Conservation (phyloP, 371 early-diverging fungal genomes). For the Mortierella sp. region DNA sequence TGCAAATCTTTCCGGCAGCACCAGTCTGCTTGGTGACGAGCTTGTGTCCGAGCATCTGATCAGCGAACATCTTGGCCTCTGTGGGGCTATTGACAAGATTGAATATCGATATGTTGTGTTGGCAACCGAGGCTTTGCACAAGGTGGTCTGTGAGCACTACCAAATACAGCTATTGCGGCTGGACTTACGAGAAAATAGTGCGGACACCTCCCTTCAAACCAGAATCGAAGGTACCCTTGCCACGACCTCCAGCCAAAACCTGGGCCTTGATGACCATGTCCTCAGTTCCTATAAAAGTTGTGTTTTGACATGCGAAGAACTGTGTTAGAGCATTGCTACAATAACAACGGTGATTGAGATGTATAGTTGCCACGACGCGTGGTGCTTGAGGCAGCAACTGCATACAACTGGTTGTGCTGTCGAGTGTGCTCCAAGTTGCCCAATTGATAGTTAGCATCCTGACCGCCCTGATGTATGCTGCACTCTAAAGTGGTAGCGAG, state of each 20-base stretch:
- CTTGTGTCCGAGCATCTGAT: slow-evolving; percentile 97
- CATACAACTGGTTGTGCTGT: no score
- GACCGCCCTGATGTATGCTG: no score
- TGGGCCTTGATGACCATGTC: slow-evolving; percentile 98
- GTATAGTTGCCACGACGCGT: no score
- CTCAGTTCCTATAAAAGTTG: slow-evolving; percentile 63
- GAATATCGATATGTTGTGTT: neutral
- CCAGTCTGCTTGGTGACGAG: slow-evolving; percentile 99
- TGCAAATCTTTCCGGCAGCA: slow-evolving; percentile 94
- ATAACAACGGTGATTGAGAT: neutral
- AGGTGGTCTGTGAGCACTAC: no score
- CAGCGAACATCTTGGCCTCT: slow-evolving; percentile 89
- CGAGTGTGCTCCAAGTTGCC: no score
- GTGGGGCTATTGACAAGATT: slow-evolving; percentile 68
- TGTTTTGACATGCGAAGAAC: neutral
- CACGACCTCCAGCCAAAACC: slow-evolving; percentile 98
- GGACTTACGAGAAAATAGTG: slow-evolving; percentile 90
- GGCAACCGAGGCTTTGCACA: neutral
- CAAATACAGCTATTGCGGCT: no score
- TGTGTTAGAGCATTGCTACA: neutral
- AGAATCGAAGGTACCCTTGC: slow-evolving; percentile 96
- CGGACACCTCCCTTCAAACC: slow-evolving; percentile 98
- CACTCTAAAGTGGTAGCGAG: no score
- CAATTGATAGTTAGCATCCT: no score
- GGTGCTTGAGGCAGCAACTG: no score